Base-by-base conservation (phyloP, 2,329 filamentous ascomycete species). In the Penicillium nordicum region DNA sequence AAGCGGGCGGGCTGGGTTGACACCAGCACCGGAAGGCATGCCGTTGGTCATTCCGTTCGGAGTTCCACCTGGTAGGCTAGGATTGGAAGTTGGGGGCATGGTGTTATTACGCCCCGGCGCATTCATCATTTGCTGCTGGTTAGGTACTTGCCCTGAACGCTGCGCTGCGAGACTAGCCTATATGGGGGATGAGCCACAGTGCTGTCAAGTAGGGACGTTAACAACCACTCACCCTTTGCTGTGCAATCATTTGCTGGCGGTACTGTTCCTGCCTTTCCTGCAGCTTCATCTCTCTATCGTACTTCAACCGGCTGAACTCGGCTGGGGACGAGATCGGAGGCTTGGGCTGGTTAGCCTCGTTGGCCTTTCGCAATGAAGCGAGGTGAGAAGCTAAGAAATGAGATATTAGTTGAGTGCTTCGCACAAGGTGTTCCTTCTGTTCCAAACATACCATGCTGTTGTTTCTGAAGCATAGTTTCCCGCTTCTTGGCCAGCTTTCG, bases 401-500 rank as follows among this genome's bases (percentile, higher is more conserved):
- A 49, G 46, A 55, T 30, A 56, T 66, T 63, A 66, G 58, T 60
- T 25, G 25, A 11, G 38, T 23, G 12, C 30, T 55, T 48, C n/a
- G 14, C 25, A 42, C 41, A 11, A 30, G 16, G n/a, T 29, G 21
- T 23, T 14, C 8, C 10, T 32, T 23, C 4, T 46, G 40, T 25
- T n/a, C 30, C 16, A 32, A 46, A 59, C 73, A 71, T 73, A 81
- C 80, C 81, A 70, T 97, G 91, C 69, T 93, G 89, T 70, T 94
- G 90, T 78, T 97, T 97, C 70, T 94, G 91, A 29, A 86, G 79
- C 27, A 85, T 82, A 11, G 89, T 88, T 75, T 99, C 94, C 27
- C 93, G 85, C 76, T 97, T 97, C 80, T 96, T 95, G 0, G 92
- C 92, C 46, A 96, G 75, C 72, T 97, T 99, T 41, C 92, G 85